Evolutionary conservation across 1,139 yeast species (phyloP), one percentile per base, ranked within the genome.

Genomic region (Pichia sp.): DNA sequence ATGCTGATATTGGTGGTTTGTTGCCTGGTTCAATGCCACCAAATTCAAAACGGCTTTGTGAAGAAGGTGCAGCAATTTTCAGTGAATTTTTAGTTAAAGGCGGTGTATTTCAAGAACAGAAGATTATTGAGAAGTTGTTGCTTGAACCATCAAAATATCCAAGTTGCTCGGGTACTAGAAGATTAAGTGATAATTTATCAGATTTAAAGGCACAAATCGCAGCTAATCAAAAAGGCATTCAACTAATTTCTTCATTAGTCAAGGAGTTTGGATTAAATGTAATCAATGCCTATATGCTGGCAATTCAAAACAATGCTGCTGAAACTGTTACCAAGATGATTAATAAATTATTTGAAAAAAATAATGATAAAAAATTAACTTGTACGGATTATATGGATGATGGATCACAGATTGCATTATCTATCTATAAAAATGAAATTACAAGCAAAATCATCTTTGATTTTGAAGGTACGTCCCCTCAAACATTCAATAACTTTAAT

Each of bases 11-110:
- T 57, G 86, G 86, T 37, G 85, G 86, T 32, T 67, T 78, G 43
- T 65, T 79, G 23, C 83, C 86, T 1, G 86, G 86, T 0, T 79
- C 85, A 1, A 78, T 79, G 74, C 81, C 84, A 3, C 80, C 85
- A 7, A 74, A 74, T 55, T 78, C 85, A 22, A 75, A 74, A 53
- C 80, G 74, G 56, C 64, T 80, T 25, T 77, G 76, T 69, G 80
- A 80, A 58, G 86, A 80, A 61, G 86, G 86, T 39, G 85, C 82
- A 9, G 71, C 77, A 45, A 77, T 80, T 49, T 69, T 70, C 50
- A 73, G 80, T 7, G 77, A 76, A 67, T 75, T 78, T 59, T 66
- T 79, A 34, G 85, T 80, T 4, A 66, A 71, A 20, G 64, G 71
- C 42, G 83, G 82, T n/a, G 63, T 67, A 43, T 80, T 80, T 58